phyloP scores from a whole-genome alignment of 768 basidiomycete species.

The Auriscalpium microsporum region DNA sequence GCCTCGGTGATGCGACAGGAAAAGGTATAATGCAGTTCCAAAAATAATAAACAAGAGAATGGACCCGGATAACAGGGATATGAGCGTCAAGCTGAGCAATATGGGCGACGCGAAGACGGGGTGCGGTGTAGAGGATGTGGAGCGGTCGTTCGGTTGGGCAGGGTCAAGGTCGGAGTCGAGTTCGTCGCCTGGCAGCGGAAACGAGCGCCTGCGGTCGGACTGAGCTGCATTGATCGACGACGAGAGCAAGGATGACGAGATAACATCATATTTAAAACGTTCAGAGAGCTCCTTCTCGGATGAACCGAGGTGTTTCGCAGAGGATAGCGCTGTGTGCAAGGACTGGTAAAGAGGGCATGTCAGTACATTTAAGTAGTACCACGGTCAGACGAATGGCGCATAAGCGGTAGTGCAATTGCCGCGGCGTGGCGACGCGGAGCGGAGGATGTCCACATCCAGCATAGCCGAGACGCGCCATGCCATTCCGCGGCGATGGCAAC shows the following conservation, averaged over 20 bases:
- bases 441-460: too few species aligned
- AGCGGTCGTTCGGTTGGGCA: not conserved
- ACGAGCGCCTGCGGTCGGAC: conserved; percentile 8
- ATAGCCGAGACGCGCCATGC: too few species aligned
- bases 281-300: conserved; percentile 11
- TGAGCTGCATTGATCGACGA: conserved; percentile 6
- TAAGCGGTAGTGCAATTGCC: too few species aligned
- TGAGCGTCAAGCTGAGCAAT: conserved; percentile 6
- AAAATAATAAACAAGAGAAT: conserved; percentile 6
- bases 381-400: too few species aligned
- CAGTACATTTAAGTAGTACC: not conserved
- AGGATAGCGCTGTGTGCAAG: conserved; percentile 3
- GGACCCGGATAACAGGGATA: conserved; percentile 7
- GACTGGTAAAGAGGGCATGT: not conserved
- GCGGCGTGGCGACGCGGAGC: too few species aligned
- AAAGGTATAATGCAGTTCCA: conserved; percentile 8
- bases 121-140: not conserved
- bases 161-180: not conserved
- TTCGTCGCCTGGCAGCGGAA: not conserved
- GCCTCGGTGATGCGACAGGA: not conserved
- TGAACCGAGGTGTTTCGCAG: conserved; percentile 2
- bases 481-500: too few species aligned
- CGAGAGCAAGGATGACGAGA: conserved; percentile 15
- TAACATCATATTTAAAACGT: conserved; percentile 16
- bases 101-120: not conserved